A percentile compares a stretch with the other conserved stretches of the same genome.
phyloP scores from a whole-genome alignment of 371 early-diverging fungal species.

The Entomophthora muscae region DNA sequence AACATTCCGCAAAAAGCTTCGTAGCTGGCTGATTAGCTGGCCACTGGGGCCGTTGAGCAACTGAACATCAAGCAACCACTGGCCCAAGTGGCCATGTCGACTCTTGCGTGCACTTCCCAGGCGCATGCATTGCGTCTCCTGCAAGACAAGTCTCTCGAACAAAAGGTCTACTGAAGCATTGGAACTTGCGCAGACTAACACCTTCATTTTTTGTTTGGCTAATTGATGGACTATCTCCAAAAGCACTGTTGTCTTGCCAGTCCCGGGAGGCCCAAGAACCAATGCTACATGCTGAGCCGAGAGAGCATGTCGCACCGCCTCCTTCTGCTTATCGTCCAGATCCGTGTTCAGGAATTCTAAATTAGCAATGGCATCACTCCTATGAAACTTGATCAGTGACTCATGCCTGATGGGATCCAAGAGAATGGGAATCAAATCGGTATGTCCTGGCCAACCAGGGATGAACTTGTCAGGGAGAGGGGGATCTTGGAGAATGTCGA shows the following conservation, averaged over 20 bases:
- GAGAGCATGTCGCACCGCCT: constrained; percentile 51
- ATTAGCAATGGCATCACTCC: too few relatives aligned
- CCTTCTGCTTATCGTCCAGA: constrained; percentile 56
- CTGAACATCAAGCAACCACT: too few relatives aligned
- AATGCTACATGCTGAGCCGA: constrained; percentile 46
- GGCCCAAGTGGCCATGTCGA: too few relatives aligned
- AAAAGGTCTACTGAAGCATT: constrained; percentile 85
- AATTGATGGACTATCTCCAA: constrained; percentile 75
- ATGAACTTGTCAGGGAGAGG: too few relatives aligned
- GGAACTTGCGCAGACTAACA: constrained; percentile 86
- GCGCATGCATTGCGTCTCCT: constrained; percentile 47
- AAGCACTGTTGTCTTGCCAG: constrained; percentile 87
- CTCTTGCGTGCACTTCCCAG: constrained; percentile 75
- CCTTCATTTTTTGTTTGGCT: constrained; percentile 32
- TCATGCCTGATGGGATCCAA: too few relatives aligned
- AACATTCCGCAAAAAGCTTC: too few relatives aligned
- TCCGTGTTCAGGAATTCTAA: constrained; percentile 8
- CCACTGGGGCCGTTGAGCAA: too few relatives aligned
- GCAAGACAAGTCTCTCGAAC: constrained; percentile 49
- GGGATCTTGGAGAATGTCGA: too few relatives aligned
- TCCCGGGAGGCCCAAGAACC: constrained; percentile 80
- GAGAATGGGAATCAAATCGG: constrained; percentile 11
- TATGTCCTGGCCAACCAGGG: constrained; percentile 12
- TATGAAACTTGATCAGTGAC: too few relatives aligned
- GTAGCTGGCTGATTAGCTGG: too few relatives aligned